Evolutionary conservation across 2,329 filamentous ascomycete genomes (phyloP).

Genomic region (Ophiocordyceps camponoti-rufipedis): DNA sequence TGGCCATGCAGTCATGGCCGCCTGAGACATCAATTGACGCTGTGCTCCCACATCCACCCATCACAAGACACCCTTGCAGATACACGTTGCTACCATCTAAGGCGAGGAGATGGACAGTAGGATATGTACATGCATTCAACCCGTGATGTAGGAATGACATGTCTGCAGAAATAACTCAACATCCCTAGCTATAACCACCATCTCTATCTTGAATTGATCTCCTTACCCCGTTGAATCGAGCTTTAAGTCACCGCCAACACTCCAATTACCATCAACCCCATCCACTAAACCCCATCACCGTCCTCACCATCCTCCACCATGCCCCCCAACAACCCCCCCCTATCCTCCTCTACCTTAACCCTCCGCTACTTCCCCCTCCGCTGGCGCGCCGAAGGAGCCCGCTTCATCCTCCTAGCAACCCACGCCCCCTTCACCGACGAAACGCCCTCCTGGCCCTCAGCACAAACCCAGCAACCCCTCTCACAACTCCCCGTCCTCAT

Average conservation of each 20-base stretch:
- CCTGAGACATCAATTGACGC: too few species aligned
- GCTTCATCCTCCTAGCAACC: not conserved
- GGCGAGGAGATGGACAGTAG: too few species aligned
- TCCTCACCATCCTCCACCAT: not conserved
- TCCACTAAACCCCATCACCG: not conserved
- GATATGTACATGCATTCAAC: too few species aligned
- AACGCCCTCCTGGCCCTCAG: not conserved
- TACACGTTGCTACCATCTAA: too few species aligned
- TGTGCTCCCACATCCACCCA: too few species aligned
- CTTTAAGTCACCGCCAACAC: not conserved
- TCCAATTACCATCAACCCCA: not conserved
- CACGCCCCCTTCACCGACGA: not conserved
- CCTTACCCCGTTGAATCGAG: not conserved
- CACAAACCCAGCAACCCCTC: not conserved
- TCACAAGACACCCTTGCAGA: too few species aligned
- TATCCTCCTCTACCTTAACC: not conserved
- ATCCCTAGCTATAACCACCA: too few species aligned
- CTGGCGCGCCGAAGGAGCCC: not conserved
- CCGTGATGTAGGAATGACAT: too few species aligned
- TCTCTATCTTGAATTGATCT: too few species aligned
- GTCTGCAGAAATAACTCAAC: too few species aligned
- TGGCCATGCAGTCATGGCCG: too few species aligned
- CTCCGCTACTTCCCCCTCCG: not conserved
- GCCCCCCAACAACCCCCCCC: not conserved
- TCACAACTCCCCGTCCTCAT: not conserved